Conservation (phyloP, 2,329 filamentous ascomycete species). For the Sclerotinia minor region DNA sequence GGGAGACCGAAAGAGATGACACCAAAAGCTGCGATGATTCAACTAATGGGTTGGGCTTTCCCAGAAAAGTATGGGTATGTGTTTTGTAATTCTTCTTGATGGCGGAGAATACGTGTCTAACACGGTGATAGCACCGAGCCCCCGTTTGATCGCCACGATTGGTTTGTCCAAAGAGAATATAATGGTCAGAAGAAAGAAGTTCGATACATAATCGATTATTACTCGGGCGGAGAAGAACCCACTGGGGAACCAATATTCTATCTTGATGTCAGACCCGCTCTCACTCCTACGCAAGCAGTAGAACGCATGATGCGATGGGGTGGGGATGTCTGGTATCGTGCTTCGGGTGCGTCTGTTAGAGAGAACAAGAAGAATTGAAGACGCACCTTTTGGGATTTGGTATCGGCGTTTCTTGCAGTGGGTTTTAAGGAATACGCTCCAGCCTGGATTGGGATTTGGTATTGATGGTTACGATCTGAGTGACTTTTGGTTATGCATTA, state of each 20-base stretch:
- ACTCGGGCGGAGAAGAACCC: conserved; percentile 70
- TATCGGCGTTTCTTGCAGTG: conserved; percentile 19
- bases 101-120: conserved; percentile 20
- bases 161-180: conserved; percentile 79
- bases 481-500: conserved; percentile 1
- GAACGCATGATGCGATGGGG: conserved; percentile 88
- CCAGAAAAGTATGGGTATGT: conserved; percentile 75
- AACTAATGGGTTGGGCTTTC: conserved; percentile 75
- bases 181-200: conserved; percentile 70
- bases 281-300: conserved; percentile 75
- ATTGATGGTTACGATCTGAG: conserved; percentile 10
- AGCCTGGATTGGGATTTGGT: conserved; percentile 5
- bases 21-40: conserved; percentile 84
- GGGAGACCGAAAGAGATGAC: conserved; percentile 87
- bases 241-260: conserved; percentile 93
- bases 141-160: conserved; percentile 96
- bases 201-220: conserved; percentile 97
- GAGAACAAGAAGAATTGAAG: conserved; percentile 32
- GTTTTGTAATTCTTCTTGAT: conserved; percentile 3
- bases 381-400: conserved; percentile 17
- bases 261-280: conserved; percentile 87
- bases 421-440: conserved; percentile 3
- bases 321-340: conserved; percentile 82
- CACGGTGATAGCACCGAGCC: conserved; percentile 63
- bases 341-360: conserved; percentile 38